Evolutionary conservation across 225 moss, liverwort and hornwort genomes (phyloP), one percentile per base, ranked within the genome.

Genomic region (Polytrichum commune): DNA sequence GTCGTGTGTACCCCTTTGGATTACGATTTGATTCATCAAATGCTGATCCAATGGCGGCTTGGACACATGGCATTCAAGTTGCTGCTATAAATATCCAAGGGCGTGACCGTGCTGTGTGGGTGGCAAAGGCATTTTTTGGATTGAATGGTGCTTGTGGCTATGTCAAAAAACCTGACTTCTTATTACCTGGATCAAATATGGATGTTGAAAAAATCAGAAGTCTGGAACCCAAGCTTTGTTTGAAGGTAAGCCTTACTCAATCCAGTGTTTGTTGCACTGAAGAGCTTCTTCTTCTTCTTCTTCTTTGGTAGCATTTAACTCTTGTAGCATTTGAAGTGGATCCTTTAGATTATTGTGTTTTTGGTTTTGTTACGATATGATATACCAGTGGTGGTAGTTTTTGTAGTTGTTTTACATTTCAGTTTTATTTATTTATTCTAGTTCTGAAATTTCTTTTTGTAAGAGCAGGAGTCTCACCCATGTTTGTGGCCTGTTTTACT

Each of bases 21-120:
- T 73, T 97, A 38, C 89, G 96, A 54, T 89, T 97, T 74, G 89
- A 97, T 71, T 97, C 96, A 1, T 97, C 96, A 0, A 92, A 97
- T 64, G 89, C 89, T 0, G 93, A 97, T 67, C 96, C 93, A 10
- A 91, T 88, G 92, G 25, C 72, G 61, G 86, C 86, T 29, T 97
- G 96, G 96, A 91, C 90, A 56, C 93, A 97, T 55, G 93, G 96
- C 19, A 87, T 90, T 10, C 96, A 97, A 88, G 73, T 97, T 74
- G 90, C 92, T 32, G 92, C 96, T 0, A 65, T 93, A 32, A 97
- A 97, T 18, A 66, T 93, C 9, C 96, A 97, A 87, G 96, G 96
- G 30, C 65, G 56, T 33, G 93, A 93, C 70, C 80, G 92, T 8
- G 83, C 93, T 0, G 81, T 86, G 62, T 97, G 96, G 93, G 64